phyloP scores from a whole-genome alignment of 495 filamentous ascomycete species.

The Cetradonia linearis region DNA sequence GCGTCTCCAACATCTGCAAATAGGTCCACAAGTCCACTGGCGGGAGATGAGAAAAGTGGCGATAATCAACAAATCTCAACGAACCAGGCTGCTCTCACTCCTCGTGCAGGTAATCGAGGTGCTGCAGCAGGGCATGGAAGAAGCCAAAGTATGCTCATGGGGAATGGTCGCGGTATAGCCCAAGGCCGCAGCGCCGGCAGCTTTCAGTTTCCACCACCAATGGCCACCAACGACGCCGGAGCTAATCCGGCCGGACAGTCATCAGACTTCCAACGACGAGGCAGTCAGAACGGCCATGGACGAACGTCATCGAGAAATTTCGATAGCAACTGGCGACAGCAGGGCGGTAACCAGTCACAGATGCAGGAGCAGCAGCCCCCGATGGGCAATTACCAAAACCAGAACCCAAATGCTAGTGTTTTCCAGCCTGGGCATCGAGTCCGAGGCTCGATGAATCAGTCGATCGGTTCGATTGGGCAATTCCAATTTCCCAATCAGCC shows the following conservation, averaged over 20 bases:
- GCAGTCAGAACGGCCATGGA: conserved; percentile 59
- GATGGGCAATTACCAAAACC: conserved; percentile 55
- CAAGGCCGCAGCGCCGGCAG: conserved; percentile 49
- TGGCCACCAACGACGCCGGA: conserved; percentile 43
- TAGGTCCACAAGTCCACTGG: conserved; percentile 38
- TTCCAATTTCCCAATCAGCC: conserved; percentile 92
- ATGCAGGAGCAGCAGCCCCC: conserved; percentile 42
- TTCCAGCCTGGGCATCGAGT: conserved; percentile 92
- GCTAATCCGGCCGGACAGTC: conserved; percentile 39
- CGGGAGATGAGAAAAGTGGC: conserved; percentile 35
- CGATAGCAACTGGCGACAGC: conserved; percentile 95
- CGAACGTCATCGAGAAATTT: conserved; percentile 84
- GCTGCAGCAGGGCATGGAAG: conserved; percentile 44
- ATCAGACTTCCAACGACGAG: conserved; percentile 61
- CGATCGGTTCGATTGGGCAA: conserved; percentile 69
- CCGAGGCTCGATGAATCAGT: conserved; percentile 76
- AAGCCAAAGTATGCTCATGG: conserved; percentile 61
- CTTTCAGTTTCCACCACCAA: conserved; percentile 58
- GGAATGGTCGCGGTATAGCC: conserved; percentile 43
- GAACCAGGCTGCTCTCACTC: conserved; percentile 17
- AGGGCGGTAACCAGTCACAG: conserved; percentile 52
- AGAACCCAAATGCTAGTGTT: conserved; percentile 42
- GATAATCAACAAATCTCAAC: conserved; percentile 16
- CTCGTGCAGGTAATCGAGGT: conserved; percentile 42
- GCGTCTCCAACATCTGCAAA: conserved; percentile 36